phyloP scores from a whole-genome alignment of 768 basidiomycete genomes.

The Hydnum rufescens region DNA sequence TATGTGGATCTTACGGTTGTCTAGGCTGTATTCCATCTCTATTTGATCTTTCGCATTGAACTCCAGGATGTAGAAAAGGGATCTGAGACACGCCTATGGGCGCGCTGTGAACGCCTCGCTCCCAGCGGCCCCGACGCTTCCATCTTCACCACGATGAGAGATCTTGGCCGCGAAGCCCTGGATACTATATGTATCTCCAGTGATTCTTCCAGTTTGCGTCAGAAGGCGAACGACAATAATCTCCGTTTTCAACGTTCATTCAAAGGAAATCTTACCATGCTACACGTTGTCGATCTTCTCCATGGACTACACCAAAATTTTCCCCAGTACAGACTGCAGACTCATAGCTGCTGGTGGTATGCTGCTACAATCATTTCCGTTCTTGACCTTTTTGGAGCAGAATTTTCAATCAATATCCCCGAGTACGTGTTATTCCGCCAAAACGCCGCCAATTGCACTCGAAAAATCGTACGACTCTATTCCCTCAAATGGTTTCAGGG shows the following conservation, averaged over 20 bases:
- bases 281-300: background rate
- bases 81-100: background rate
- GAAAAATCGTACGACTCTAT: too few species aligned
- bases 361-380: too few species aligned
- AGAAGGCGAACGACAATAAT: background rate
- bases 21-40: background rate
- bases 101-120: background rate
- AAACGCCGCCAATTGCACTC: too few species aligned
- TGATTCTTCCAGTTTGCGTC: background rate
- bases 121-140: background rate
- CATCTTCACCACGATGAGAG: too few species aligned
- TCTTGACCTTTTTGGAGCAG: too few species aligned
- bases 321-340: background rate
- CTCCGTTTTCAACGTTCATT: background rate
- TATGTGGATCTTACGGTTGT: too few species aligned
- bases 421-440: too few species aligned
- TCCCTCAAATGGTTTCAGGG: too few species aligned
- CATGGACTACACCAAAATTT: background rate
- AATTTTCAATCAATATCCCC: too few species aligned
- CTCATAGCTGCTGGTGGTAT: background rate
- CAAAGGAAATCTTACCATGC: background rate
- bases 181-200: background rate
- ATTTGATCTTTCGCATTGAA: background rate
- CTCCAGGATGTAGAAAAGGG: background rate
- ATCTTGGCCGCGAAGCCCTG: background rate